Conservation (phyloP, 805 yeast genomes). For the Suhomyces kilbournensis region DNA sequence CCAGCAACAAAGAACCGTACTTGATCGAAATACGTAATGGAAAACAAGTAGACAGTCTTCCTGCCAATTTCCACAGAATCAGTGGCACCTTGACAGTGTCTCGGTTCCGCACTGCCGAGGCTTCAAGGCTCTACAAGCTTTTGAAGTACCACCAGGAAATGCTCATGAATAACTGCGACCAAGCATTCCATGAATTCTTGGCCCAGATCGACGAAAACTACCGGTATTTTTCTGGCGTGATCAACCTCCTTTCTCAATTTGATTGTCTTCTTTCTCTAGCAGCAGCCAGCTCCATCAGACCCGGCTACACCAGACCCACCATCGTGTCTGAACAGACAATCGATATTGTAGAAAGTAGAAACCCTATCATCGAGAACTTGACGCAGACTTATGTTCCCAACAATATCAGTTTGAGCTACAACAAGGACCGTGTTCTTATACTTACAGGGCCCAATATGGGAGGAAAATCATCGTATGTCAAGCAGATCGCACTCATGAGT, state of each 20-base stretch:
- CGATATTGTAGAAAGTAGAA: constrained; percentile 54
- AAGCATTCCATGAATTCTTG: constrained; percentile 44
- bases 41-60: constrained; percentile 53
- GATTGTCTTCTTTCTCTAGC: constrained; percentile 71
- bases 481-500: constrained; percentile 67
- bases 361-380: constrained; percentile 62
- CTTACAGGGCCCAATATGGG: constrained; percentile 91
- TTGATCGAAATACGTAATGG: constrained; percentile 71
- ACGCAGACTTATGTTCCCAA: constrained; percentile 58
- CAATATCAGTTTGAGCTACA: constrained; percentile 48
- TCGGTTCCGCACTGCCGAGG: constrained; percentile 67
- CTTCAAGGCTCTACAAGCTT: constrained; percentile 48
- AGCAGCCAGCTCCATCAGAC: constrained; percentile 47
- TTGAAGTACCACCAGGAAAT: constrained; percentile 61
- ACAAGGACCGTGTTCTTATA: constrained; percentile 51
- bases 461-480: constrained; percentile 75
- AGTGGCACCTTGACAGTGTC: constrained; percentile 67
- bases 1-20: constrained; percentile 64
- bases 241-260: constrained; percentile 49
- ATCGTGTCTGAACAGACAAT: constrained; percentile 44
- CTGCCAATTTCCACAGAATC: constrained; percentile 73
- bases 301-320: constrained; percentile 46
- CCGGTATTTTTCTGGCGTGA: constrained; percentile 32
- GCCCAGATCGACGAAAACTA: constrained; percentile 29
- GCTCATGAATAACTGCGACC: constrained; percentile 45